phyloP scores from a whole-genome alignment of 805 yeast genomes.

The Groenewaldozyma tartarivorans region DNA sequence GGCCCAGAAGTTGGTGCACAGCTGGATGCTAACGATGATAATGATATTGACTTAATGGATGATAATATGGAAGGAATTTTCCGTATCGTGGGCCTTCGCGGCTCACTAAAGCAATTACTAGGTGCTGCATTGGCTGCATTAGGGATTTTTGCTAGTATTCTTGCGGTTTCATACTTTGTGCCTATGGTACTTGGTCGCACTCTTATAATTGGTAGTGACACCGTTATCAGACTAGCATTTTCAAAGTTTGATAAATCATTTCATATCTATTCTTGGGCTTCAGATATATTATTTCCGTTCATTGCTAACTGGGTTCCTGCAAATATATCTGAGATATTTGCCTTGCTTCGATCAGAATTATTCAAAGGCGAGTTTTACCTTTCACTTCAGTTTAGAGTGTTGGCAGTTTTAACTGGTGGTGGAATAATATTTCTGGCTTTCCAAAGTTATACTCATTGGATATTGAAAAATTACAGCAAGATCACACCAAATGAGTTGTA shows the following conservation, averaged over 20 bases:
- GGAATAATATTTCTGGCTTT: neutral
- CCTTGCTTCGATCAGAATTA: neutral
- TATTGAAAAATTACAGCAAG: constrained; percentile 1
- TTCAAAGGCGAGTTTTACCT: neutral
- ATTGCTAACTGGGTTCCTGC: too few species aligned
- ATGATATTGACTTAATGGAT: constrained; percentile 2
- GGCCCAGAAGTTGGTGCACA: constrained; percentile 5
- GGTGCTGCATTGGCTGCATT: neutral
- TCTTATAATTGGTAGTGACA: neutral
- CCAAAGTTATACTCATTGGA: neutral
- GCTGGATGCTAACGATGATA: constrained; percentile 15
- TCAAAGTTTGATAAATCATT: too few species aligned
- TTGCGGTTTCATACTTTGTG: neutral
- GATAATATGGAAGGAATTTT: constrained; percentile 1
- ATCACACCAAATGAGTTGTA: neutral
- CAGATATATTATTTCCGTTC: too few species aligned
- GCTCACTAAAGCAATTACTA: neutral
- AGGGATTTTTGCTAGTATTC: neutral
- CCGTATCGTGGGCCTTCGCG: neutral
- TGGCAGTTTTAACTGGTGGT: neutral
- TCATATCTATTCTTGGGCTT: too few species aligned
- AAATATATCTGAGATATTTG: neutral
- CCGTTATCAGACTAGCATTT: neutral
- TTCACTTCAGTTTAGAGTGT: neutral
- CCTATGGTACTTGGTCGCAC: neutral